Conservation (phyloP, 805 yeast species). For the Nematodospora valgi region DNA sequence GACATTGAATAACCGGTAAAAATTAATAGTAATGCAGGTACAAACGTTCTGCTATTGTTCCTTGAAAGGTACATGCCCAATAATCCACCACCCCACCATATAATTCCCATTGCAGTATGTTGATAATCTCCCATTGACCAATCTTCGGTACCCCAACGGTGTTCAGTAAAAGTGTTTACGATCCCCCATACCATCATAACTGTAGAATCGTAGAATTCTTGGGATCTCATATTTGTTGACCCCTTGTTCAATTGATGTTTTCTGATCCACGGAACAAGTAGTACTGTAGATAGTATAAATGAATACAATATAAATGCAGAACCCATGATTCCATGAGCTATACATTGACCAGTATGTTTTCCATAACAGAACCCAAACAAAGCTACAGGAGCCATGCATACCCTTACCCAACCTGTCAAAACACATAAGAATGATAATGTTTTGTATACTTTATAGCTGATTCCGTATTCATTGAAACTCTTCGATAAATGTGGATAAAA, state of each 20-base stretch:
- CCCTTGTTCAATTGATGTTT: conserved; percentile 28
- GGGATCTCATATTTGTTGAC: conserved; percentile 41
- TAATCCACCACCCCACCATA: conserved; percentile 95
- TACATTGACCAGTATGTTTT: conserved; percentile 85
- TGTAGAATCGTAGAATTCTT: conserved; percentile 79
- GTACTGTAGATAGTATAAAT: conserved; percentile 59
- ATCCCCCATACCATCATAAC: conserved; percentile 89
- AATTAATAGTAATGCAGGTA: conserved; percentile 79
- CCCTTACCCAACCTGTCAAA: conserved; percentile 73
- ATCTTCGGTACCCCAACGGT: conserved; percentile 83
- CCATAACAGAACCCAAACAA: conserved; percentile 85
- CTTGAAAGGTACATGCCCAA: conserved; percentile 72
- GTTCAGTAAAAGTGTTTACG: conserved; percentile 93
- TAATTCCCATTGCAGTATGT: conserved; percentile 93
- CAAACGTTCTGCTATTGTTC: conserved; percentile 60
- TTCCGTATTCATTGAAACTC: conserved; percentile 35
- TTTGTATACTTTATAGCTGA: conserved; percentile 34
- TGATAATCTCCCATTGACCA: conserved; percentile 95
- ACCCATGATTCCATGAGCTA: conserved; percentile 98
- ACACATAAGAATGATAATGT: conserved; percentile 44
- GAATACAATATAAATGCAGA: conserved; percentile 82
- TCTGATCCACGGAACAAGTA: conserved; percentile 74
- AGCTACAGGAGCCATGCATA: conserved; percentile 78
- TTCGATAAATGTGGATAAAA: conserved; percentile 28
- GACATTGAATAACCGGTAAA: conserved; percentile 96